phyloP scores from a whole-genome alignment of 371 early-diverging fungal species.

The Apophysomyces variabilis region DNA sequence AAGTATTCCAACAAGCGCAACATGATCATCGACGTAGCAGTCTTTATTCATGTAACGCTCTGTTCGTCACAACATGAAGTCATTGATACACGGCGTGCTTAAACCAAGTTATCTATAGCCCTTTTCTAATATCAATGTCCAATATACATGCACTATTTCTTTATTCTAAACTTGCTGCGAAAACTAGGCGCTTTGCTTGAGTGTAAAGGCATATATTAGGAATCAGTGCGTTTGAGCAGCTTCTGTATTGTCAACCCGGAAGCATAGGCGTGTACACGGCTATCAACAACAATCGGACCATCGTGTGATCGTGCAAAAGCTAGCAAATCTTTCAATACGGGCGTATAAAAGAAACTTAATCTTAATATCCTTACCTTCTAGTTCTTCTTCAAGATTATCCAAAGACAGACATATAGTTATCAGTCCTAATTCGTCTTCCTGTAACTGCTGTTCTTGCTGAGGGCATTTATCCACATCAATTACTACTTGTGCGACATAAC shows the following conservation, averaged over 20 bases:
- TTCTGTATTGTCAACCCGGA: conserved; percentile 16
- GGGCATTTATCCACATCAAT: conserved; percentile 19
- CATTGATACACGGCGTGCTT: too few relatives aligned
- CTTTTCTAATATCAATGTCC: too few relatives aligned
- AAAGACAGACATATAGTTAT: conserved; percentile 50
- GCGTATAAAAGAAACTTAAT: background rate
- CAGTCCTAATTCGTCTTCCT: conserved; percentile 65
- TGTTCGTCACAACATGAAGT: too few relatives aligned
- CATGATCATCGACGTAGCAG: too few relatives aligned
- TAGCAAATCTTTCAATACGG: background rate
- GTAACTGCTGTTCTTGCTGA: conserved; percentile 27
- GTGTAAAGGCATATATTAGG: background rate
- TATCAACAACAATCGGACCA: conserved; percentile 19
- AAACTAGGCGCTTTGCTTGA: background rate
- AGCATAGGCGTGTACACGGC: conserved; percentile 27
- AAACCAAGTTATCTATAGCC: too few relatives aligned
- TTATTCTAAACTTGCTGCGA: background rate
- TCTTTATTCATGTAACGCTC: too few relatives aligned
- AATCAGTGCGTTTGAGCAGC: background rate
- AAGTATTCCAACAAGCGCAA: too few relatives aligned
- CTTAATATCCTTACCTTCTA: conserved; percentile 36
- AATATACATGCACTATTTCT: too few relatives aligned
- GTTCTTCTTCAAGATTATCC: conserved; percentile 27
- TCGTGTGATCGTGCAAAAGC: conserved; percentile 2
- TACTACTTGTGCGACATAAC: conserved; percentile 46